Base-by-base conservation (phyloP, 805 yeast genomes). In the Starmerella ratchasimensis region DNA sequence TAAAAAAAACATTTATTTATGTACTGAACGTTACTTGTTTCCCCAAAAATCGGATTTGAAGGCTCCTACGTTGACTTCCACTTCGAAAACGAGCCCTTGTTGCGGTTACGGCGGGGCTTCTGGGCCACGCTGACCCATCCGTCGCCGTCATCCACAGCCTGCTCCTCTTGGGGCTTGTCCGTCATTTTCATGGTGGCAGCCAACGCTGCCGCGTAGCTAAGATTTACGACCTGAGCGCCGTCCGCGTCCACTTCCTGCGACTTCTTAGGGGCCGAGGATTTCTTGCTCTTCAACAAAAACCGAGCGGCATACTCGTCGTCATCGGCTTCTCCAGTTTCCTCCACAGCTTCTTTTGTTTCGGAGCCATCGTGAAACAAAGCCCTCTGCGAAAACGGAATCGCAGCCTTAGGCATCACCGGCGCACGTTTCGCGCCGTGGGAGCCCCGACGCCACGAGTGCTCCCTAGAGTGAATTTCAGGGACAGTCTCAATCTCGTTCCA, bases 251-350 rank as follows among this genome's bases (percentile, higher is more conserved):
- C 30, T 7, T 34, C 35, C 31, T 29, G 40, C 11, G 9, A 13
- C 24, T 20, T n/a, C 42, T 31, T 45, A n/a, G n/a, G n/a, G 33
- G 40, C 33, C 5, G 39, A 8, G 41, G 32, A 31, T 19, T 33
- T 38, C 37, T 45, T 44, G 44, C 43, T 45, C 28, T 39, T 43
- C 34, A 50, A 38, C 17, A 47, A 44, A 46, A 34, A 46, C 18
- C 41, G 42, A 8, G 53, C 55, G 17, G 54, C 53, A 27, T 50
- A 51, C 33, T 45, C 45, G 30, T 57, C 61, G 32, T 55, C 59
- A 29, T 43, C 49, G 28, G 45, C 46, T 30, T 49, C 55, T 22
- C 40, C 52, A 16, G 32, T 35, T 17, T 36, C 47, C 20, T 26
- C 39, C 9, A 24, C 27, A 15, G 33, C 15, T 3, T 22, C 16